Conservation (phyloP, 805 yeast species). For the Starmerella scarabaei region DNA sequence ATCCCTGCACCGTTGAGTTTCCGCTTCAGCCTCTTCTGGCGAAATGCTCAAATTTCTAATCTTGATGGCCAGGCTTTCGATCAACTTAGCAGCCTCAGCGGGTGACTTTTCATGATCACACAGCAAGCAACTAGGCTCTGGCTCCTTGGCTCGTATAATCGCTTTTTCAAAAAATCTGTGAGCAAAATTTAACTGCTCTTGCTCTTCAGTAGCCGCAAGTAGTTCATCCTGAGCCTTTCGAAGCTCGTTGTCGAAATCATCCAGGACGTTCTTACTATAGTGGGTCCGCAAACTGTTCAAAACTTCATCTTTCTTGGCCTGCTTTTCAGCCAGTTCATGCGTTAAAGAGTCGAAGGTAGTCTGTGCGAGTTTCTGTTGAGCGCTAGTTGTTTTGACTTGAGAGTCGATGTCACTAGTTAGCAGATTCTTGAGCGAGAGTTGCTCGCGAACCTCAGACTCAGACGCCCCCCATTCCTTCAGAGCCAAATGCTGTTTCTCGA, state of each 20-base stretch:
- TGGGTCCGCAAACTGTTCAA: not conserved
- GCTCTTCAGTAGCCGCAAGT: slow-evolving; percentile 46
- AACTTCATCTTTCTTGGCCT: not conserved
- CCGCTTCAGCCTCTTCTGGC: slow-evolving; percentile 28
- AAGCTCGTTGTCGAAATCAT: slow-evolving; percentile 30
- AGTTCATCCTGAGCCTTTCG: slow-evolving; percentile 43
- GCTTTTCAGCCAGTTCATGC: not conserved
- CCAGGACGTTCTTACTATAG: slow-evolving; percentile 1
- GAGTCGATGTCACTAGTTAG: too few species aligned
- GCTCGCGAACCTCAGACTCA: too few species aligned
- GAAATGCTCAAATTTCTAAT: slow-evolving; percentile 27
- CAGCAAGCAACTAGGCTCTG: slow-evolving; percentile 45
- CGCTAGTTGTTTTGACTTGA: too few species aligned
- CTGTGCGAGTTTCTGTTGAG: too few species aligned
- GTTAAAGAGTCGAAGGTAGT: not conserved
- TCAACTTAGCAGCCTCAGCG: slow-evolving; percentile 20
- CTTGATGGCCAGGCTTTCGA: slow-evolving; percentile 23
- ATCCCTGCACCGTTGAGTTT: slow-evolving; percentile 17
- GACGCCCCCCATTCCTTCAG: too few species aligned
- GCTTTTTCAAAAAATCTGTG: slow-evolving; percentile 60
- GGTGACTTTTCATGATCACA: slow-evolving; percentile 55
- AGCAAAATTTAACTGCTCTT: slow-evolving; percentile 58
- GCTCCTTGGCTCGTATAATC: slow-evolving; percentile 41
- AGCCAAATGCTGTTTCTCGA: too few species aligned
- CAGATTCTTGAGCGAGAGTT: too few species aligned